Evolutionary conservation across 2,329 filamentous ascomycete species (phyloP), one percentile per base, ranked within the genome.

Genomic region (Aspergillus udagawae): DNA sequence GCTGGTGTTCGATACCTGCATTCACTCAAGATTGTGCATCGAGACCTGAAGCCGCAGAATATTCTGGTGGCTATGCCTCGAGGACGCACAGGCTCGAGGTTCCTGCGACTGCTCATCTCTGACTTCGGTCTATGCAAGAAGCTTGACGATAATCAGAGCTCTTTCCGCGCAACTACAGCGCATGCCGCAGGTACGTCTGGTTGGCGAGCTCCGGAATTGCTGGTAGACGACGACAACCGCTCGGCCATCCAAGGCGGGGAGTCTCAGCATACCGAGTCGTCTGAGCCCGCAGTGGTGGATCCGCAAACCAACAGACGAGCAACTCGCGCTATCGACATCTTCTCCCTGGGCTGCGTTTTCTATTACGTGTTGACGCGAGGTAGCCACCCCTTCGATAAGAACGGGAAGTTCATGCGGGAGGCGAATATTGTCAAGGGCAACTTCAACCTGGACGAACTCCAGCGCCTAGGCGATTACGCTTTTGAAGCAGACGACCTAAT

Each of bases 41-140:
- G 94, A 53, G 94, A 99, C 70, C 84, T 99, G 67, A 99, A 99
- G 73, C 94, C 94, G 0, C 94, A 99, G 68, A 99, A 99, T 66
- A 97, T 99, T 52, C 81, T 99, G 1, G 92, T 97, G 58, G 84
- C 85, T 25, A 82, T 83, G 60, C 84, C 85, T 1, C 83, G 85
- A 57, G 73, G 73, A 23, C 74, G 74, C 41, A 69, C 66, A 0
- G 68, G 72, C 2, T 84, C 86, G 35, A 84, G 85, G 45, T 84
- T 82, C 38, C 87, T 92, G 25, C 88, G 93, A n/a, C 82, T 99
- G 41, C 84, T 99, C 4, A 96, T 99, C 38, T 97, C 94, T 0
- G 94, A 99, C 73, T 99, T 99, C 75, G 94, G 94, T 5, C 84
- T 99, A 0, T 97, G 94, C 74, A 99, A 97, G 80, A 97, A 97